Conservation (phyloP, 1,284 basidiomycete genomes). For the Irpex sp. region DNA sequence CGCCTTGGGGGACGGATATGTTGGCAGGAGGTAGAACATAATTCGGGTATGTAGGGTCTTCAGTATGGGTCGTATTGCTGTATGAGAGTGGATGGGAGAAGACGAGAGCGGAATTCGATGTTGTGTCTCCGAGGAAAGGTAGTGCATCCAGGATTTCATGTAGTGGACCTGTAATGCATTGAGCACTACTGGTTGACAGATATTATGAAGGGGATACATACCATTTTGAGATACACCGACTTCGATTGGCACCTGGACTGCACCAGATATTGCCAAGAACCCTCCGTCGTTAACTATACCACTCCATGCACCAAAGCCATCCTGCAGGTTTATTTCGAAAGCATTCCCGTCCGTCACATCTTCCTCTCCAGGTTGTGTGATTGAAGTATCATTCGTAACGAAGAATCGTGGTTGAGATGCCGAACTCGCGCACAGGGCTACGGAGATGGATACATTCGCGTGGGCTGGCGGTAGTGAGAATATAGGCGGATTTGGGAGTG, state of each 20-base stretch:
- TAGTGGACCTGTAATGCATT: constrained; percentile 34
- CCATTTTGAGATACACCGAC: constrained; percentile 53
- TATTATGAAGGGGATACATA: constrained; percentile 26
- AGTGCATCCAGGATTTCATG: constrained; percentile 40
- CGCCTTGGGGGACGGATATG: constrained; percentile 37
- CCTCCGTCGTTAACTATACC: constrained; percentile 43
- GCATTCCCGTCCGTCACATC: constrained; percentile 38
- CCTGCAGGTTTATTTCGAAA: constrained; percentile 45
- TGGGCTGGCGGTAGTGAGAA: constrained; percentile 33
- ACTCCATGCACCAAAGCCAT: constrained; percentile 59
- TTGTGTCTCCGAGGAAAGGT: constrained; percentile 76
- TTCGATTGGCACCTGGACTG: constrained; percentile 44
- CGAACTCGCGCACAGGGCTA: constrained; percentile 51
- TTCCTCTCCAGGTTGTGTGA: constrained; percentile 35
- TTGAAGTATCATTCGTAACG: constrained; percentile 48
- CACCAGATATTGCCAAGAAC: constrained; percentile 44
- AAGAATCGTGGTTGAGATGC: constrained; percentile 45
- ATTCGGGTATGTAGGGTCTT: constrained; percentile 68
- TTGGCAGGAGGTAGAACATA: constrained; percentile 72
- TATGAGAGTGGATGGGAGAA: constrained; percentile 64
- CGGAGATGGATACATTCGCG: constrained; percentile 45
- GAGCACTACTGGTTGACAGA: constrained; percentile 6
- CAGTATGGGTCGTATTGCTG: constrained; percentile 16
- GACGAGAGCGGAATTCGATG: constrained; percentile 69
- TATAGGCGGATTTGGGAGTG: not conserved